Conservation (phyloP, 768 basidiomycete species). For the Calocybe gangraenosa region DNA sequence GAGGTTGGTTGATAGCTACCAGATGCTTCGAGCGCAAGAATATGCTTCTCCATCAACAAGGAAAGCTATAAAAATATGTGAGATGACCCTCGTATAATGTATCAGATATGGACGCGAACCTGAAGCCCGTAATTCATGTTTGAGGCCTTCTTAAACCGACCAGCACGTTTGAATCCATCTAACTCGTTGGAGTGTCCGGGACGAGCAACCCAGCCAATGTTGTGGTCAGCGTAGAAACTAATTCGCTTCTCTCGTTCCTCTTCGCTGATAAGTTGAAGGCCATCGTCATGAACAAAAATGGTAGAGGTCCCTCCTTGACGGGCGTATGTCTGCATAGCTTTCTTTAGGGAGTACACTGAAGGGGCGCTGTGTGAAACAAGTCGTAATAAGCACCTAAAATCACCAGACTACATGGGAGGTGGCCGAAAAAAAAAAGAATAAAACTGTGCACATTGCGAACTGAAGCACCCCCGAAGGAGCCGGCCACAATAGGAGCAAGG, state of each 20-base stretch:
- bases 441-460: background rate
- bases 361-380: slow-evolving; percentile 45
- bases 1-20: slow-evolving; percentile 30
- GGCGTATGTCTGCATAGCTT: slow-evolving; percentile 89
- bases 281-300: slow-evolving; percentile 84
- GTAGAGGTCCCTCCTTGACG: slow-evolving; percentile 81
- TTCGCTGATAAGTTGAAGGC: slow-evolving; percentile 61
- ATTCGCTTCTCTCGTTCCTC: slow-evolving; percentile 65
- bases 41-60: slow-evolving; percentile 55
- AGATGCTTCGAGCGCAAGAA: slow-evolving; percentile 40
- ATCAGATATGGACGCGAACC: slow-evolving; percentile 20
- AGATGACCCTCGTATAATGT: background rate
- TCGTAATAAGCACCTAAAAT: slow-evolving; percentile 9
- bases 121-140: slow-evolving; percentile 82
- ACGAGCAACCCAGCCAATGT: slow-evolving; percentile 82
- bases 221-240: slow-evolving; percentile 69
- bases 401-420: slow-evolving; percentile 2
- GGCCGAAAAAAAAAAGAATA: too few relatives aligned
- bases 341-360: slow-evolving; percentile 74
- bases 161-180: slow-evolving; percentile 76
- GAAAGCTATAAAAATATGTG: slow-evolving; percentile 43
- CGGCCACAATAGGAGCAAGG: background rate
- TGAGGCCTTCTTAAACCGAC: slow-evolving; percentile 87
- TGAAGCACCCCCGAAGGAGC: slow-evolving; percentile 2
- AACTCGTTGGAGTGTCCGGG: slow-evolving; percentile 59